Conservation (phyloP, 2,329 filamentous ascomycete species). For the Aspergillus clavatus region DNA sequence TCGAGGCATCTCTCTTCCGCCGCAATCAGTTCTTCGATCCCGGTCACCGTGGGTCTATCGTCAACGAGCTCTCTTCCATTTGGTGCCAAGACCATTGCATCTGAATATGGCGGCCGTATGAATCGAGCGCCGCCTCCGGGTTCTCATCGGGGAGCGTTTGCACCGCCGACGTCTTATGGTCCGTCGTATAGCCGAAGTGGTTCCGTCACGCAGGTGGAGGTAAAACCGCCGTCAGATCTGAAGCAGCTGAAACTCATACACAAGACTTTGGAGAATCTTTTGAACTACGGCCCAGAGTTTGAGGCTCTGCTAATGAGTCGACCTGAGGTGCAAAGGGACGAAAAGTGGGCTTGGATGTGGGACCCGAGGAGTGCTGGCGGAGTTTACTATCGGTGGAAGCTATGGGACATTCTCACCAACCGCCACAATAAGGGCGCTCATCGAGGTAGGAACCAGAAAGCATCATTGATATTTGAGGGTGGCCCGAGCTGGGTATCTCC, state of each 20-base stretch:
- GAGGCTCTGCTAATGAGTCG: slow-evolving; percentile 89
- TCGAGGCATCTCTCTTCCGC: slow-evolving; percentile 79
- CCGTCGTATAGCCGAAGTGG: slow-evolving; percentile 43
- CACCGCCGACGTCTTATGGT: slow-evolving; percentile 70
- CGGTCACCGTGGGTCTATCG: slow-evolving; percentile 45
- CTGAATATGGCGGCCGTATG: slow-evolving; percentile 42
- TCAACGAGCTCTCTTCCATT: slow-evolving; percentile 61
- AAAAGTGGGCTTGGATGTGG: slow-evolving; percentile 94
- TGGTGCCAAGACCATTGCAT: slow-evolving; percentile 64
- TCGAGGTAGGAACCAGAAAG: slow-evolving; percentile 47
- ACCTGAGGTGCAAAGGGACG: slow-evolving; percentile 74
- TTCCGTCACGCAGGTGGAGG: slow-evolving; percentile 60
- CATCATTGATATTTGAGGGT: slow-evolving; percentile 64
- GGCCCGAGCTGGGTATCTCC: slow-evolving; percentile 74
- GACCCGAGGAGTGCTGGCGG: slow-evolving; percentile 73
- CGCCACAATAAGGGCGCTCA: slow-evolving; percentile 39
- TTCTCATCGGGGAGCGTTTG: slow-evolving; percentile 60
- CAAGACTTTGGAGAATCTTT: slow-evolving; percentile 73
- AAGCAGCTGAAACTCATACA: slow-evolving; percentile 79
- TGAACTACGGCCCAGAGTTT: slow-evolving; percentile 78
- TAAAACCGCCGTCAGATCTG: slow-evolving; percentile 71
- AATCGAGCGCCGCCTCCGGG: slow-evolving; percentile 47
- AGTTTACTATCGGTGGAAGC: slow-evolving; percentile 86
- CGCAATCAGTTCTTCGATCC: slow-evolving; percentile 54
- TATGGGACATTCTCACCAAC: slow-evolving; percentile 81